These are phyloP conservation scores for Thelonectria rubi DNA, from an alignment of 2,329 filamentous ascomycete species.

Conservation along the genomic window DNA sequence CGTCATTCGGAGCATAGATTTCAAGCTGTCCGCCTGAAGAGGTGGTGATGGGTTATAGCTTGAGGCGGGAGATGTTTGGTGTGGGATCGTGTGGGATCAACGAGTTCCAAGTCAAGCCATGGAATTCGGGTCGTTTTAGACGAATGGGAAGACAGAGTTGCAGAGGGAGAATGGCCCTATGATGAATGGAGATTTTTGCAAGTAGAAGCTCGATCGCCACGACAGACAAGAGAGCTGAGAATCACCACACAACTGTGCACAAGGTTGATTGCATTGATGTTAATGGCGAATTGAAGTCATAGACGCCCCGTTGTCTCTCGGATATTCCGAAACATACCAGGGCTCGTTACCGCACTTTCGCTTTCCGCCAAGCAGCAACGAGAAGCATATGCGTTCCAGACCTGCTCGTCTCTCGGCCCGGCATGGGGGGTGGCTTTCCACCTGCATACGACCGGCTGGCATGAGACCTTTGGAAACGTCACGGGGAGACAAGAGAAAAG, in stretches of 20 bases:
- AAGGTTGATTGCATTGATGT: no score
- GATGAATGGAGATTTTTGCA: neutral
- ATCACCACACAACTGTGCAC: neutral
- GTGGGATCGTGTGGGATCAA: neutral
- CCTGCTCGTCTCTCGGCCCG: neutral
- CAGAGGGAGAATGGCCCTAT: neutral
- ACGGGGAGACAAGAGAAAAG: neutral
- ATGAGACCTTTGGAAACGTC: neutral
- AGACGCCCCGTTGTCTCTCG: neutral
- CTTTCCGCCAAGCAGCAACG: neutral
- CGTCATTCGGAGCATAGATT: neutral
- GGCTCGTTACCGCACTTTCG: neutral
- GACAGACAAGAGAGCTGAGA: neutral
- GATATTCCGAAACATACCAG: neutral
- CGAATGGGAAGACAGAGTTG: neutral
- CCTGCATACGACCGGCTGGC: neutral
- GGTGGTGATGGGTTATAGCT: neutral
- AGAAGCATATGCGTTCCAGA: neutral
- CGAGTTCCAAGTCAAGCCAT: neutral
- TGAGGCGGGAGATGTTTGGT: neutral
- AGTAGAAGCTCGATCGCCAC: neutral
- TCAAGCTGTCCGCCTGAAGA: neutral
- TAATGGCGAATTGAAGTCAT: no score
- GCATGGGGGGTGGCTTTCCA: neutral
- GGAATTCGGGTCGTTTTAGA: neutral